Evolutionary conservation across 768 basidiomycete genomes (phyloP).

Genomic region (Boletales sp.): DNA sequence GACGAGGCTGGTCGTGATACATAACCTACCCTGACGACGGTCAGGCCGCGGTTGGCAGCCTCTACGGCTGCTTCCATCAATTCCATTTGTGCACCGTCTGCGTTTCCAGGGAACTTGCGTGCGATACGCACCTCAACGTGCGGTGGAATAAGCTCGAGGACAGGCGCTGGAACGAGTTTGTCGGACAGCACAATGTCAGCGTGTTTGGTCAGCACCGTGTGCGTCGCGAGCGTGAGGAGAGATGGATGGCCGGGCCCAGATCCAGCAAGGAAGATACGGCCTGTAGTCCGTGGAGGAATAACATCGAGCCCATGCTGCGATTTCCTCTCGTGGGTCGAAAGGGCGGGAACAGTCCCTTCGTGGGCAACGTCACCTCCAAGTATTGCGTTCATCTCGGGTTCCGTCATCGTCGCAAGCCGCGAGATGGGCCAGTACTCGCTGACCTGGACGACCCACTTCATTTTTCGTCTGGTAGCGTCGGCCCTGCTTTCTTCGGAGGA

Average conservation of each 20-base stretch:
- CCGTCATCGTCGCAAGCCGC: constrained; percentile 65
- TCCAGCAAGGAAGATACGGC: constrained; percentile 86
- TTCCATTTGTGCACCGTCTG: constrained; percentile 90
- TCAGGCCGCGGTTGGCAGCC: constrained; percentile 73
- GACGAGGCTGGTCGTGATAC: neutral
- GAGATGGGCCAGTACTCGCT: constrained; percentile 95
- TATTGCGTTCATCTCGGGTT: constrained; percentile 63
- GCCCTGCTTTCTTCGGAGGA: constrained; percentile 32
- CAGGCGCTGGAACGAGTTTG: constrained; percentile 89
- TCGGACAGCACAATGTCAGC: constrained; percentile 92
- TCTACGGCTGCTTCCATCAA: constrained; percentile 91
- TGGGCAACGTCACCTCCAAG: constrained; percentile 38
- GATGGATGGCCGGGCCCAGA: constrained; percentile 96
- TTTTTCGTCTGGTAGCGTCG: constrained; percentile 58
- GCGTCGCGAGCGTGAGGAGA: constrained; percentile 85
- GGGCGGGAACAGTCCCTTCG: constrained; percentile 6
- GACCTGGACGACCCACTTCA: constrained; percentile 93
- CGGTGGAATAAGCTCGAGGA: constrained; percentile 80
- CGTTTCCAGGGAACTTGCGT: constrained; percentile 96
- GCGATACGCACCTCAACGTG: constrained; percentile 79
- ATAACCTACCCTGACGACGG: constrained; percentile 75
- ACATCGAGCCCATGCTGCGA: constrained; percentile 31
- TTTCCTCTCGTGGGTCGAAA: constrained; percentile 32
- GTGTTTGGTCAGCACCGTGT: constrained; percentile 68
- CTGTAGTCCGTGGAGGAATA: constrained; percentile 26